These are phyloP conservation scores for Aeschynomene evenia DNA, from an alignment of 306 rosid species.

Conservation along the genomic window DNA sequence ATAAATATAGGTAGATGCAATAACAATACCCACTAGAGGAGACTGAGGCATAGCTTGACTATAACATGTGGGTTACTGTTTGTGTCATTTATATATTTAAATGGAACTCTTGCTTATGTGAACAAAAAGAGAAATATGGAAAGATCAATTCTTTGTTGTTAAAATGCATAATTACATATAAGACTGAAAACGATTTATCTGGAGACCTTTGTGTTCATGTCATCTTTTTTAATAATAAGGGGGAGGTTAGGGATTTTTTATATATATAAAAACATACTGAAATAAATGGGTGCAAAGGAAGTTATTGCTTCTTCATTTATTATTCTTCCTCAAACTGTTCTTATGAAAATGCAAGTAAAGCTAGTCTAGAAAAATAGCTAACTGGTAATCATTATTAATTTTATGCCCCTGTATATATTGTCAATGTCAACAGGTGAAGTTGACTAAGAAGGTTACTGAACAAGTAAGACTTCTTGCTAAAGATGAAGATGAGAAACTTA, in stretches of 20 bases:
- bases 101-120: neutral
- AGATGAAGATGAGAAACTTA: constrained; percentile 75
- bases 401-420: constrained; percentile 1
- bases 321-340: neutral
- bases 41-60: constrained; percentile 3
- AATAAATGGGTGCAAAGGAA: neutral
- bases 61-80: neutral
- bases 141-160: neutral
- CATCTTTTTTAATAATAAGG: no score
- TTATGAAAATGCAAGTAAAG: constrained; percentile 11
- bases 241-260: neutral
- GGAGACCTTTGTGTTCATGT: neutral
- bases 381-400: neutral
- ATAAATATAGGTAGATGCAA: neutral
- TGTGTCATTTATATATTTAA: neutral
- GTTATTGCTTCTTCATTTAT: constrained; percentile 14
- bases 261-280: neutral
- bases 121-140: neutral
- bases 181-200: neutral
- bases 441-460: constrained; percentile 96
- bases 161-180: neutral
- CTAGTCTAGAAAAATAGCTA: constrained; percentile 8
- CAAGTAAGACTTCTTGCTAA: constrained; percentile 87
- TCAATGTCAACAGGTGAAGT: constrained; percentile 50
- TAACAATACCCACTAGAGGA: neutral